Base-by-base conservation (phyloP, 2,329 filamentous ascomycete genomes). In the Phyllosticta paracitricarpa region DNA sequence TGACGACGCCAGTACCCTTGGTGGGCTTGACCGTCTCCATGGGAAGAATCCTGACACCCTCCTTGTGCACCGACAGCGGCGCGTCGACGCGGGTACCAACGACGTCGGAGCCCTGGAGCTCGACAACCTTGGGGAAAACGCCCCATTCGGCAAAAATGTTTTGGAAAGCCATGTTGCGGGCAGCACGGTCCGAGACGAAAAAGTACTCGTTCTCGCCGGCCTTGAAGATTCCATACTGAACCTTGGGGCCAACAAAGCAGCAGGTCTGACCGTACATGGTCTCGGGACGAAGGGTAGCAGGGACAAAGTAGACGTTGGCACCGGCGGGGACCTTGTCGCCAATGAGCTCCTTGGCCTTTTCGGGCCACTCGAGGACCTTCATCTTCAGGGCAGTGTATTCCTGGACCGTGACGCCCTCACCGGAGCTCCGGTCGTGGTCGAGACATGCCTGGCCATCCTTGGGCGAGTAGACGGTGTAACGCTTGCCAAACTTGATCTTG, bases 261-360 rank as follows among this genome's bases (percentile, higher is more conserved):
- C 90, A 95, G 3, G 87, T 95, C 76, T 97, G 94, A 51, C 95
- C 95, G 72, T 97, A 99, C 93, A 99, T 97, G 40, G 94, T 99
- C 80, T 99, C 94, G 2, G 94, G 91, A 64, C 94, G 84, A 64
- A 99, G 82, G 61, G 94, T 97, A 17, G 94, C 94, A 12, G 94
- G 89, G 12, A 97, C 85, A 69, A 97, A 88, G 78, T 88, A 97
- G 61, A 97, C 87, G 64, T 88, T 88, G 54, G 89, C 87, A 65
- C 83, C 85, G 40, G 86, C 82, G 5, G 93, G 89, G 3, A 97
- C 78, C 78, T 93, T 94, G 65, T 84, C 87, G 72, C 87, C 82
- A 62, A 97, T 77, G 59, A 84, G 78, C 66, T 88, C 83, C 65
- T 85, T 84, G 25, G 91, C 89, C 65, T 86, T 82, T 30, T 88